A percentile compares a stretch with the other conserved stretches of the same genome.
Conservation (phyloP, 495 filamentous ascomycete species). For the Filosporella fistucella region DNA sequence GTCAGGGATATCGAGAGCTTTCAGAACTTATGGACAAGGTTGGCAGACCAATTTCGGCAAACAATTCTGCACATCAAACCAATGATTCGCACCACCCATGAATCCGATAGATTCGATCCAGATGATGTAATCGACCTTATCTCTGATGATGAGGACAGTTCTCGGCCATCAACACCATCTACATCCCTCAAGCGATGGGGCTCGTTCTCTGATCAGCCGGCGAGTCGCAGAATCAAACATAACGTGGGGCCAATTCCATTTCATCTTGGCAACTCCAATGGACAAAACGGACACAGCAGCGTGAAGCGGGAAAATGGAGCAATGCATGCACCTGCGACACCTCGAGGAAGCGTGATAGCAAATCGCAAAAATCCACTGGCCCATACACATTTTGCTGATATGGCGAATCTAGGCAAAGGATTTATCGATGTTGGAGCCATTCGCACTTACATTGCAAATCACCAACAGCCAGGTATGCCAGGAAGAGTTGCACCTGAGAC, state of each 20-base stretch:
- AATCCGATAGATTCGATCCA: background rate
- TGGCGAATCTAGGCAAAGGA: constrained; percentile 1
- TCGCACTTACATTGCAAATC: constrained; percentile 3
- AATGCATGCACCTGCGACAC: background rate
- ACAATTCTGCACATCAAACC: constrained; percentile 13
- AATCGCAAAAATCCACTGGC: background rate
- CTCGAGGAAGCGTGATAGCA: too few species aligned
- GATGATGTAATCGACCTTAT: background rate
- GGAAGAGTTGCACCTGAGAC: constrained; percentile 4
- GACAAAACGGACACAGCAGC: too few species aligned
- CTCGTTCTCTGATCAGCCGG: background rate
- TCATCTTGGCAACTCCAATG: too few species aligned
- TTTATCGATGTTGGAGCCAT: constrained; percentile 13
- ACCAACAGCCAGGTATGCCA: constrained; percentile 12
- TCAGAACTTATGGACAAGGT: background rate
- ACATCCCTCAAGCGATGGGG: background rate
- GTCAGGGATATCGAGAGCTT: constrained; percentile 23
- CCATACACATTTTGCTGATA: background rate
- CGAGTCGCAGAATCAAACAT: background rate
- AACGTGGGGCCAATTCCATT: too few species aligned
- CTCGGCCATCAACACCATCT: background rate
- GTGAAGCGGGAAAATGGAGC: background rate
- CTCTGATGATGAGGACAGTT: constrained; percentile 1
- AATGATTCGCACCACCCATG: constrained; percentile 1
- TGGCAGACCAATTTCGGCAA: background rate